Evolutionary conservation across 176 grass and related monocot species (phyloP).

Genomic region (Paspalum notatum): DNA sequence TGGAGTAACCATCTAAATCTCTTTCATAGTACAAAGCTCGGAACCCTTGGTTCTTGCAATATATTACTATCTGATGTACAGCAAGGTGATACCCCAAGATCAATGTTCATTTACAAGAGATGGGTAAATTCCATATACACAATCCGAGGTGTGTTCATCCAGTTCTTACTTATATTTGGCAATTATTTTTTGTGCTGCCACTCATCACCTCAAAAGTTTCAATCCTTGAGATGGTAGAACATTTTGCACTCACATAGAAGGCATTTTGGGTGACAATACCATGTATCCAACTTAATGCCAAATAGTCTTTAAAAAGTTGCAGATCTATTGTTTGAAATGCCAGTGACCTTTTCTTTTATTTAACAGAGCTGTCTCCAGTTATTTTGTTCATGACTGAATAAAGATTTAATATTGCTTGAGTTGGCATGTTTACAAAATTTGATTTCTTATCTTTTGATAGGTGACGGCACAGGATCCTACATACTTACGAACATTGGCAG

Average conservation of each 20-base stretch:
- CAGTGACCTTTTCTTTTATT: conserved; percentile 5
- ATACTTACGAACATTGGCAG: conserved; percentile 51
- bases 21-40: conserved; percentile 58
- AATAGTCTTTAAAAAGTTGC: conserved; percentile 4
- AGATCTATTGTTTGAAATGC: conserved; percentile 3
- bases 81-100: conserved; percentile 74
- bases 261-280: not conserved
- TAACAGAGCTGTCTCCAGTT: not conserved
- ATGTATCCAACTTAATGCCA: conserved; percentile 20
- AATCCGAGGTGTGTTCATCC: conserved; percentile 61
- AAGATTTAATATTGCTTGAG: conserved; percentile 17
- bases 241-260: conserved; percentile 24
- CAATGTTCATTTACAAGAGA: conserved; percentile 89
- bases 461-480: conserved; percentile 57
- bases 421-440: conserved; percentile 23
- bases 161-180: conserved; percentile 2
- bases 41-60: conserved; percentile 59
- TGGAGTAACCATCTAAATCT: conserved; percentile 41
- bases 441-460: conserved; percentile 41
- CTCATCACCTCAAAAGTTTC: not conserved
- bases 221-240: not conserved
- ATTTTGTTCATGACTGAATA: conserved; percentile 24
- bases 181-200: conserved; percentile 32
- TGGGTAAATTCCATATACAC: conserved; percentile 83
- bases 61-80: conserved; percentile 81